A percentile compares a stretch with the other conserved stretches of the same genome.
phyloP scores from a whole-genome alignment of 768 basidiomycete species.

The Auriscalpium vulgare region DNA sequence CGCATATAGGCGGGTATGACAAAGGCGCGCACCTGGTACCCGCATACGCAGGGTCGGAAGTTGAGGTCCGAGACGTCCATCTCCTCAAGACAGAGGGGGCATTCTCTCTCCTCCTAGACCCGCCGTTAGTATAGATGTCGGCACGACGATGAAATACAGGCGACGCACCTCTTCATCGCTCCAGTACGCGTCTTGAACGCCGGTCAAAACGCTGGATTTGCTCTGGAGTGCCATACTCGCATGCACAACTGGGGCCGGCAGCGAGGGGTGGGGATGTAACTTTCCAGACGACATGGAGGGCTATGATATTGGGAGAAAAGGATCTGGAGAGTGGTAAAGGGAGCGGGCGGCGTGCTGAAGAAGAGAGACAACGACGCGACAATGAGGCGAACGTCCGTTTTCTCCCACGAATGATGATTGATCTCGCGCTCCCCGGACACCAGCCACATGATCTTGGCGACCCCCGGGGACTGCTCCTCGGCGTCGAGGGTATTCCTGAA shows the following conservation, averaged over 20 bases:
- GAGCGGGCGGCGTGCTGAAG: not conserved
- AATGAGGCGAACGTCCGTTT: constrained; percentile 12
- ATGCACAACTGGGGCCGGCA: constrained; percentile 70
- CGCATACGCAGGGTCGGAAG: constrained; percentile 98
- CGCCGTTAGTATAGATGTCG: no score
- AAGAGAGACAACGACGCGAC: constrained; percentile 9
- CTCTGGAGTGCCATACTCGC: constrained; percentile 65
- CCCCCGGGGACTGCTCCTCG: not conserved
- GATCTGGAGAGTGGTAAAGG: not conserved
- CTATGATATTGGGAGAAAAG: constrained; percentile 1
- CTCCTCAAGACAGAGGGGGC: constrained; percentile 96
- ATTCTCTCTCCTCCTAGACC: constrained; percentile 88
- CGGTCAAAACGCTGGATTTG: constrained; percentile 80
- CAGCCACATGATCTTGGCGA: constrained; percentile 26
- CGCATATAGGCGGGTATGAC: not conserved
- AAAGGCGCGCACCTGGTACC: constrained; percentile 71
- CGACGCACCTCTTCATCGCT: constrained; percentile 81
- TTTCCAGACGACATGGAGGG: constrained; percentile 42
- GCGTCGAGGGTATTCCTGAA: no score
- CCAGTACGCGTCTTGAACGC: constrained; percentile 95
- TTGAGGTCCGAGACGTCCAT: constrained; percentile 99
- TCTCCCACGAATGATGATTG: constrained; percentile 1
- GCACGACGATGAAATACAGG: constrained; percentile 5
- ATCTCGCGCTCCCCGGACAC: not conserved
- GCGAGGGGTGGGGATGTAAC: constrained; percentile 54